These are phyloP conservation scores for Hymenoscyphus occultus DNA, from an alignment of 2,329 filamentous ascomycete genomes.

Conservation along the genomic window DNA sequence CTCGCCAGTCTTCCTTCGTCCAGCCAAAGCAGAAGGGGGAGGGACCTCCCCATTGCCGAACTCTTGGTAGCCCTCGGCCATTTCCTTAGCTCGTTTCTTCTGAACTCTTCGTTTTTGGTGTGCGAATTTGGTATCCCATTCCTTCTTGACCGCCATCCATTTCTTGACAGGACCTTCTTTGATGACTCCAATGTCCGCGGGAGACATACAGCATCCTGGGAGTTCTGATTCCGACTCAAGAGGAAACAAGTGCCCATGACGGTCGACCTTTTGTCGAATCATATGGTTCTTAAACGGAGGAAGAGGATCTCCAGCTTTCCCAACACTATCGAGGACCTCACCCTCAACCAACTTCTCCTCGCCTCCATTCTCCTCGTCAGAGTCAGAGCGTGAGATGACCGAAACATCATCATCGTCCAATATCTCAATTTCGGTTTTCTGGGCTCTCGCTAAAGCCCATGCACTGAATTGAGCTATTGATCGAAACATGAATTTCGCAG, in stretches of 20 bases:
- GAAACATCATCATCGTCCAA: conserved; percentile 75
- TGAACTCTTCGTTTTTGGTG: conserved; percentile 69
- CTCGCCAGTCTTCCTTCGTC: conserved; percentile 54
- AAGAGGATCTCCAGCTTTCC: conserved; percentile 81
- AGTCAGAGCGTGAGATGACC: conserved; percentile 61
- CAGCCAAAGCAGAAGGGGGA: conserved; percentile 79
- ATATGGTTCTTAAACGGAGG: conserved; percentile 80
- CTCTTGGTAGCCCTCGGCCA: conserved; percentile 66
- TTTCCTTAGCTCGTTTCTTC: conserved; percentile 69
- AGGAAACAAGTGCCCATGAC: conserved; percentile 70
- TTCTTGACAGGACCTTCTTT: conserved; percentile 77
- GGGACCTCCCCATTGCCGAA: conserved; percentile 72
- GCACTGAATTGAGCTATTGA: conserved; percentile 90
- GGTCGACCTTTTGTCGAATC: conserved; percentile 84
- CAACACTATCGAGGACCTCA: conserved; percentile 48
- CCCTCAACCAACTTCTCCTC: conserved; percentile 30
- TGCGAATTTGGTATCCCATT: conserved; percentile 72
- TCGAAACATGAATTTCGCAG: conserved; percentile 94
- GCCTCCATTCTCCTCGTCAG: conserved; percentile 37
- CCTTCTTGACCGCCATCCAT: conserved; percentile 73
- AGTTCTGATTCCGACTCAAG: conserved; percentile 65
- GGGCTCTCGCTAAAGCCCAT: conserved; percentile 82
- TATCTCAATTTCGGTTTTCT: conserved; percentile 77
- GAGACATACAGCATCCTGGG: conserved; percentile 59
- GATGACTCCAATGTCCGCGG: conserved; percentile 69